Evolutionary conservation across 2,329 filamentous ascomycete genomes (phyloP), one percentile per base, ranked within the genome.

Genomic region (Elsinoe ampelina): DNA sequence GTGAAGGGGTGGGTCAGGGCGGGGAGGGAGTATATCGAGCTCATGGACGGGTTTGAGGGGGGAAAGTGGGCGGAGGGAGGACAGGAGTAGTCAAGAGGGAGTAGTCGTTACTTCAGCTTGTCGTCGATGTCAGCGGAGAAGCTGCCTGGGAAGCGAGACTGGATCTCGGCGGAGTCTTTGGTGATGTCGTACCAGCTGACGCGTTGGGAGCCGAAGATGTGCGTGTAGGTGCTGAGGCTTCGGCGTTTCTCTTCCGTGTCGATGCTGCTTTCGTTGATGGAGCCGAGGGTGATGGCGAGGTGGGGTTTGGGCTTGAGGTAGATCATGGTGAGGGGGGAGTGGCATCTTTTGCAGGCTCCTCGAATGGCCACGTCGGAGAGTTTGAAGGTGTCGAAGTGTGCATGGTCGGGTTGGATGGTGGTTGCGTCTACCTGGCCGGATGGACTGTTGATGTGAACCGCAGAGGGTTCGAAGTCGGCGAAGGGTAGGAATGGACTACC

Each of bases 401-500:
- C 15, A 15, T 45, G 22, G 12, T 43, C 36, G 4, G 48, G 35
- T 30, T 34, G 15, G 11, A 20, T 2, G 12, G 22, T n/a, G 2
- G 54, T 56, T 15, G 17, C 52, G 17, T 58, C 45, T 5, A 58
- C 36, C 1, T 11, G 8, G 5, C 17, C 15, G 8, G 35, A 38
- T 2, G 45, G n/a, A 12, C 26, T 36, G 7, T 26, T 39, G 35
- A 58, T 26, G 12, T 38, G 12, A 35, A 58, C 19, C 20, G 12
- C 47, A 2, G 54, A 38, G 36, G 26, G 15, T 6, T 54, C 13
- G 19, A 57, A 50, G 26, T 43, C 41, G 15, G 45, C 43, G 34
- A 57, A 59, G 10, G 58, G 32, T 54, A 59, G 50, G 38, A 57
- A 59, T 20, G 54, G 30, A 32, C 22, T 54, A 13, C 58, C 58